Conservation (phyloP, 1,139 yeast species). For the Ashbya aceris region DNA sequence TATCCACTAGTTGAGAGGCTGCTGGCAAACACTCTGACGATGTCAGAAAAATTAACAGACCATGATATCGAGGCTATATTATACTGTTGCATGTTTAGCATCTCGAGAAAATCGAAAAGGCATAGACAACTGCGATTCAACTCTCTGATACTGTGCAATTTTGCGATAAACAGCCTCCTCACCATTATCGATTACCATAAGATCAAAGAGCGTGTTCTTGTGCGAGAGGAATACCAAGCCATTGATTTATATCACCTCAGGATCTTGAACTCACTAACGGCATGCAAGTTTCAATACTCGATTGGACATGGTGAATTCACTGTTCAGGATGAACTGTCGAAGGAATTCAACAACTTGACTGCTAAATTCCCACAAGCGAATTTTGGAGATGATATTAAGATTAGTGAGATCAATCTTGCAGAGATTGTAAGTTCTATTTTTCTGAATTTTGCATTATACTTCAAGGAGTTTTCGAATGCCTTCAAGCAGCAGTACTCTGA, state of each 20-base stretch:
- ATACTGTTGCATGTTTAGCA: conserved; percentile 42
- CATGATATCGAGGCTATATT: conserved; percentile 48
- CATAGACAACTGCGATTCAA: conserved; percentile 38
- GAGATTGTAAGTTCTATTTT: conserved; percentile 27
- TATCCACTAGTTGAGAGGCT: conserved; percentile 38
- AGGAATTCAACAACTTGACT: conserved; percentile 33
- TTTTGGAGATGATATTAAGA: conserved; percentile 41
- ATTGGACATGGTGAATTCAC: conserved; percentile 36
- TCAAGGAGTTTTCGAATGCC: conserved; percentile 10
- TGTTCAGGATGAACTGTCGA: conserved; percentile 19
- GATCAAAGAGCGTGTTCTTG: conserved; percentile 32
- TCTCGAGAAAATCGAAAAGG: conserved; percentile 39
- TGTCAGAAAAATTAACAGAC: conserved; percentile 41
- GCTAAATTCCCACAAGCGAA: conserved; percentile 38
- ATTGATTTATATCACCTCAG: conserved; percentile 42
- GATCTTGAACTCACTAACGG: conserved; percentile 40
- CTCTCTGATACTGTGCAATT: conserved; percentile 40
- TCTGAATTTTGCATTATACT: conserved; percentile 22
- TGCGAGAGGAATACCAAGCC: conserved; percentile 24
- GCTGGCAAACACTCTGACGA: conserved; percentile 38
- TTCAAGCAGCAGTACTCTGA: conserved; percentile 6
- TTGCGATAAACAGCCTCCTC: conserved; percentile 40
- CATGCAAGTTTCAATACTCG: conserved; percentile 40
- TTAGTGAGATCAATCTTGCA: conserved; percentile 38
- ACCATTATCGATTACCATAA: conserved; percentile 36